Evolutionary conservation across 2,329 filamentous ascomycete genomes (phyloP), one percentile per base, ranked within the genome.

Genomic region (Tolypocladium cylindrosporum): DNA sequence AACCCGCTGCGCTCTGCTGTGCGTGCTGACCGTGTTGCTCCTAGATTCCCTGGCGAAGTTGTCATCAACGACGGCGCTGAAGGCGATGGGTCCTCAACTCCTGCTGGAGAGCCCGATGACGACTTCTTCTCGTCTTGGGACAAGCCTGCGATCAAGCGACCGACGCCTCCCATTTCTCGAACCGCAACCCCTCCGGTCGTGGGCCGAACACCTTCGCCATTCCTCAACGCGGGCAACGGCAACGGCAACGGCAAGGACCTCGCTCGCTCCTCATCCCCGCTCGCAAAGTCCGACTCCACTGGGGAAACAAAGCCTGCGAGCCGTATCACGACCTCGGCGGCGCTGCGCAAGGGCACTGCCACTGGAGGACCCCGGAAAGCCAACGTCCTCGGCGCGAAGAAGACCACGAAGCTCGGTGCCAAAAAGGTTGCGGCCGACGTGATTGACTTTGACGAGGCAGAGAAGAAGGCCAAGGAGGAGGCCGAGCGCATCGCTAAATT

Each of bases 61-160:
- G 83, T 93, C 31, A 86, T 97, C 63, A 89, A 86, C 58, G 94
- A 97, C 67, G 78, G 83, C 39, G 79, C 81, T 61, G 82, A 85
- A 31, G 77, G 81, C 54, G 87, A 90, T 60, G 86, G 83, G 63
- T 79, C 84, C 42, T 84, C 81, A 63, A 95, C 91, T 13, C 90
- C 92, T n/a, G 83, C 88, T 52, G 88, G 86, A 64, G 91, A 96
- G 64, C 80, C 84, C 27, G 92, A 97, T 65, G 92, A 97, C 68
- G 94, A 97, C 72, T 99, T 99, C 80, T 99, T 99, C 76, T 96
- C 93, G 11, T 97, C 91, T 0, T 99, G 93, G 94, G 94, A 97
- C 70, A 97, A 97, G 77, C 94, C 94, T 27, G 84, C 91, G 5
- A 95, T 99, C 76, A 99, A 97, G 81, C 87, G 91, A 66, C 93